These are phyloP conservation scores for Shiraia bambusicola DNA, from an alignment of 2,329 filamentous ascomycete genomes.

Conservation along the genomic window DNA sequence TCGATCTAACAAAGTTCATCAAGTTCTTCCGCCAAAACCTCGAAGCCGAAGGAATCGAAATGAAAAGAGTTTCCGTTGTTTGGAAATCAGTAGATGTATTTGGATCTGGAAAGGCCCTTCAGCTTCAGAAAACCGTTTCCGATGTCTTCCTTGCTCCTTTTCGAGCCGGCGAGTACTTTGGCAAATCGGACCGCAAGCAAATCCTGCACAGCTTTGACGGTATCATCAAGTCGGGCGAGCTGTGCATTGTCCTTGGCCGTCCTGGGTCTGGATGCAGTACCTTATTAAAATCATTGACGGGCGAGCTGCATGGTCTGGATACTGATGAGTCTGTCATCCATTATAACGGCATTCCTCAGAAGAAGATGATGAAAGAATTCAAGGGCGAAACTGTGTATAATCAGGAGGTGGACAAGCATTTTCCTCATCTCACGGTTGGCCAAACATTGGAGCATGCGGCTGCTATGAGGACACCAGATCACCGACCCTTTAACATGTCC, in stretches of 20 bases:
- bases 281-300: slow-evolving; percentile 62
- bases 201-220: slow-evolving; percentile 59
- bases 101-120: slow-evolving; percentile 66
- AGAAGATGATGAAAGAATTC: slow-evolving; percentile 50
- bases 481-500: slow-evolving; percentile 38
- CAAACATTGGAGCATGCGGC: slow-evolving; percentile 60
- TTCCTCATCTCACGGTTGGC: slow-evolving; percentile 59
- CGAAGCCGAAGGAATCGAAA: slow-evolving; percentile 57
- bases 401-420: slow-evolving; percentile 54
- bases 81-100: slow-evolving; percentile 67
- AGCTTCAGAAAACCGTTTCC: slow-evolving; percentile 67
- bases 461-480: slow-evolving; percentile 52
- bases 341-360: slow-evolving; percentile 58
- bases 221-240: slow-evolving; percentile 53
- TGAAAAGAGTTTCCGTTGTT: slow-evolving; percentile 59
- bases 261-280: slow-evolving; percentile 64
- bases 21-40: slow-evolving; percentile 53
- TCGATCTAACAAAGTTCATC: slow-evolving; percentile 57
- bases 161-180: slow-evolving; percentile 55
- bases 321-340: slow-evolving; percentile 58
- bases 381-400: slow-evolving; percentile 51
- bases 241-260: slow-evolving; percentile 50
- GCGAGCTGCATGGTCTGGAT: slow-evolving; percentile 60
- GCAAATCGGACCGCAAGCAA: slow-evolving; percentile 54
- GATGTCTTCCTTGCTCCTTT: slow-evolving; percentile 61